These are phyloP conservation scores for Rhizoclosmatium globosum DNA, from an alignment of 192 early-diverging fungal species.

Conservation along the genomic window DNA sequence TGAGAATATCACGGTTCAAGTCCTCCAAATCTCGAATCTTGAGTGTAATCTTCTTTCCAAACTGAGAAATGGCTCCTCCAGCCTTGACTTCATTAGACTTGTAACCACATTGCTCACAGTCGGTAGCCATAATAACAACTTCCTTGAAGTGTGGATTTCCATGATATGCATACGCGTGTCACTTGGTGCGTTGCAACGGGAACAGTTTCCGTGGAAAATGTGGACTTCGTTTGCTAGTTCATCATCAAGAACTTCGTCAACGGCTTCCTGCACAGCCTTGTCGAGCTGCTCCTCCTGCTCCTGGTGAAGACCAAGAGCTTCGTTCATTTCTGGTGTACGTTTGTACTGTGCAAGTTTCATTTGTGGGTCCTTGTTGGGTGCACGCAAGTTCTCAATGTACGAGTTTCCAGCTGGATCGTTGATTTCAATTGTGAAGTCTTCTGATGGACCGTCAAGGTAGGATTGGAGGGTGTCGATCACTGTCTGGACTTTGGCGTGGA, in stretches of 20 bases:
- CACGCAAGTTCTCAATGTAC: constrained; percentile 87
- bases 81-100: constrained; percentile 97
- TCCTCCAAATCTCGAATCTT: constrained; percentile 86
- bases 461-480: constrained; percentile 70
- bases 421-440: constrained; percentile 77
- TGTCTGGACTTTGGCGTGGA: constrained; percentile 78
- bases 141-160: constrained; percentile 84
- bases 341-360: constrained; percentile 70
- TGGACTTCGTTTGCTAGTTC: constrained; percentile 22
- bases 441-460: constrained; percentile 58
- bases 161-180: constrained; percentile 91
- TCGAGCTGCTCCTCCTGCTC: constrained; percentile 63
- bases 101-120: constrained; percentile 90
- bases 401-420: constrained; percentile 94
- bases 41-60: constrained; percentile 84
- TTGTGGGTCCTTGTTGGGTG: constrained; percentile 79
- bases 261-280: constrained; percentile 60
- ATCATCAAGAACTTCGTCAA: constrained; percentile 53
- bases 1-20: constrained; percentile 91
- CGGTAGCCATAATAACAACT: constrained; percentile 94
- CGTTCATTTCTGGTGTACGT: constrained; percentile 81
- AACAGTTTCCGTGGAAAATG: constrained; percentile 89
- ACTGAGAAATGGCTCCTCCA: constrained; percentile 81
- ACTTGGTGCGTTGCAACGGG: constrained; percentile 75
- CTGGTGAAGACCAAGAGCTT: constrained; percentile 73